Evolutionary conservation across 768 basidiomycete species (phyloP).

Genomic region (Phlebiopsis gigantea): DNA sequence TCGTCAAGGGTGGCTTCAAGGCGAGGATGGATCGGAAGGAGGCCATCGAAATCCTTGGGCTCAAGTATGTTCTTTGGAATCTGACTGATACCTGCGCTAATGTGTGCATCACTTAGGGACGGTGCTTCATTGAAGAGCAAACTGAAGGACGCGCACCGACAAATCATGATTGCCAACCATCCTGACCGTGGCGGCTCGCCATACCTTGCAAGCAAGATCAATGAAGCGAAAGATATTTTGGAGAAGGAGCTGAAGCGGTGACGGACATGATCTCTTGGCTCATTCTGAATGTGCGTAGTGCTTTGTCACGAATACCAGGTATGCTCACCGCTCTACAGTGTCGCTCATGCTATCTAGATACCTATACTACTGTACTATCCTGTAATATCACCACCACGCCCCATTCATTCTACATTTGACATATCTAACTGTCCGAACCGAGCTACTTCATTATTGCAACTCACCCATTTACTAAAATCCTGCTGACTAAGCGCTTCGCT

Average conservation of each 20-base stretch:
- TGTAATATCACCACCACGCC: slow-evolving; percentile 5
- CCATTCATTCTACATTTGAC: neutral
- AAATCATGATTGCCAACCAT: slow-evolving; percentile 98
- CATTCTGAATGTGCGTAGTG: neutral
- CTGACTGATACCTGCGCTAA: neutral
- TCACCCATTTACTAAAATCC: neutral
- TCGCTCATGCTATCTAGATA: neutral
- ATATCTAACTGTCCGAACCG: neutral
- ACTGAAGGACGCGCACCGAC: slow-evolving; percentile 93
- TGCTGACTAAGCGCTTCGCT: slow-evolving; percentile 24
- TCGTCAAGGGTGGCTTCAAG: slow-evolving; percentile 92
- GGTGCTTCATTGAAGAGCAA: slow-evolving; percentile 65
- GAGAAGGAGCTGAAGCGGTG: slow-evolving; percentile 64
- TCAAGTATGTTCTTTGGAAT: slow-evolving; percentile 68
- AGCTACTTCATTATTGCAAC: neutral
- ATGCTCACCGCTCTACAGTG: neutral
- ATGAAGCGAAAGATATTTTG: slow-evolving; percentile 92
- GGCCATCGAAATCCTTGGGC: slow-evolving; percentile 84
- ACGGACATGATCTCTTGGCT: neutral
- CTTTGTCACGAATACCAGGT: neutral
- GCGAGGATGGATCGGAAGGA: slow-evolving; percentile 95
- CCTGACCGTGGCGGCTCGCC: slow-evolving; percentile 99
- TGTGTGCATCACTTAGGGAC: slow-evolving; percentile 55
- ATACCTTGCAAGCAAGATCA: slow-evolving; percentile 97
- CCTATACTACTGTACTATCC: slow-evolving; percentile 6